Evolutionary conservation across 2,329 filamentous ascomycete genomes (phyloP).

Genomic region (Ceratocystis alfenasii): DNA sequence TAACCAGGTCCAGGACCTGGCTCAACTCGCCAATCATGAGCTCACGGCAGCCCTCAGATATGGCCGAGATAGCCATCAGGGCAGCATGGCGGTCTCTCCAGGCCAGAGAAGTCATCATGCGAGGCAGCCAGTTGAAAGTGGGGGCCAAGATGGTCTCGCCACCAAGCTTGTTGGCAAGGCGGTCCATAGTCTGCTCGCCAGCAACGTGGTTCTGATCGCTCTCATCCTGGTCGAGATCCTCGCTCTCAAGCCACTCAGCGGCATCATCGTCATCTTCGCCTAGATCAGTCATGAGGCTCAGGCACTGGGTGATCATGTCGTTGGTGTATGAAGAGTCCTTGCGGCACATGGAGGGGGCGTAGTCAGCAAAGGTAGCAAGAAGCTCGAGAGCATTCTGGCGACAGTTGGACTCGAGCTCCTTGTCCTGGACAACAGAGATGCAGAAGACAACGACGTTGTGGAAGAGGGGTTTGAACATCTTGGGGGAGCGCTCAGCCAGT

Average conservation of each 20-base stretch:
- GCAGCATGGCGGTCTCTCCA: constrained; percentile 95
- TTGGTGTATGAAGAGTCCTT: constrained; percentile 85
- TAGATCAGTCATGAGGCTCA: constrained; percentile 96
- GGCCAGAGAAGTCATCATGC: constrained; percentile 90
- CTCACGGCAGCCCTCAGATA: constrained; percentile 92
- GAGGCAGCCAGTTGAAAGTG: constrained; percentile 91
- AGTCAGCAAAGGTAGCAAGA: constrained; percentile 96
- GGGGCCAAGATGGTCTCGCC: constrained; percentile 85
- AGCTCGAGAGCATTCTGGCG: constrained; percentile 92
- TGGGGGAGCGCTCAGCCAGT: constrained; percentile 81
- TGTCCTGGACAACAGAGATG: constrained; percentile 87
- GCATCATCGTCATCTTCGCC: constrained; percentile 91
- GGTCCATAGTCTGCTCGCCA: constrained; percentile 96
- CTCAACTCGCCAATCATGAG: constrained; percentile 91
- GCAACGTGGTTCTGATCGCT: constrained; percentile 96
- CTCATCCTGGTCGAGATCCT: constrained; percentile 92
- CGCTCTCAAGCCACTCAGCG: constrained; percentile 79
- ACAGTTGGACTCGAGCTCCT: constrained; percentile 79
- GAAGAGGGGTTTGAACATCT: constrained; percentile 97
- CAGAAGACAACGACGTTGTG: constrained; percentile 85
- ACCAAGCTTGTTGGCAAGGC: constrained; percentile 90
- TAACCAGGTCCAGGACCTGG: constrained; percentile 87
- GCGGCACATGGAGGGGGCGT: constrained; percentile 84
- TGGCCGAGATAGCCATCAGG: constrained; percentile 96
- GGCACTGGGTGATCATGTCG: constrained; percentile 96